Conservation (phyloP, 78 protist species). For the Dictyostelium discoideum region DNA sequence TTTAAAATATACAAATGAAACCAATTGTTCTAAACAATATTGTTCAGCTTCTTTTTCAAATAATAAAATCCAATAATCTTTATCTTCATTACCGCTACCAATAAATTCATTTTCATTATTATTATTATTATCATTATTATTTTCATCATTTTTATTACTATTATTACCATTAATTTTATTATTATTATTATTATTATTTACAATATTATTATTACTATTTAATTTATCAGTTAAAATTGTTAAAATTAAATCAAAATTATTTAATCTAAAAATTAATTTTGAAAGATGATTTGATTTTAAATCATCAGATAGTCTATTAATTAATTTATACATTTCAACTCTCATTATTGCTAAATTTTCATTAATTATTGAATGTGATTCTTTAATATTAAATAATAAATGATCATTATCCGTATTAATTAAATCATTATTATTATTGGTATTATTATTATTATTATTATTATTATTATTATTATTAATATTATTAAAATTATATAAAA, state of each 20-base stretch:
- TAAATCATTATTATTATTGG: neutral
- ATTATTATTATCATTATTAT: neutral
- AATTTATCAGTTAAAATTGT: conserved; percentile 31
- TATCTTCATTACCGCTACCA: conserved; percentile 18
- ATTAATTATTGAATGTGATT: neutral
- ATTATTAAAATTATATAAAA: neutral
- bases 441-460: neutral
- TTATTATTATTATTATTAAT: neutral
- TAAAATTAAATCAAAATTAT: conserved; percentile 63
- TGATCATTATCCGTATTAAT: neutral
- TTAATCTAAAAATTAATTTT: conserved; percentile 18
- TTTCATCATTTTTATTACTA: neutral
- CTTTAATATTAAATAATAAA: neutral
- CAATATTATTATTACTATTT: neutral
- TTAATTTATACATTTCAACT: conserved; percentile 33
- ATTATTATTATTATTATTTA: neutral
- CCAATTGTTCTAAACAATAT: conserved; percentile 40
- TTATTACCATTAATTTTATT: neutral
- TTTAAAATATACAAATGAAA: conserved; percentile 15
- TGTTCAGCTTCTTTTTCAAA: conserved; percentile 55
- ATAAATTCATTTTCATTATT: neutral
- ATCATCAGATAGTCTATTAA: conserved; percentile 23
- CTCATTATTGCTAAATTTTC: conserved; percentile 49
- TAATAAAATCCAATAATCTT: conserved; percentile 10
- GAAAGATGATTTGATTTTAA: neutral